These are phyloP conservation scores for Xylaria sp. DNA, from an alignment of 2,329 filamentous ascomycete species.

Conservation along the genomic window DNA sequence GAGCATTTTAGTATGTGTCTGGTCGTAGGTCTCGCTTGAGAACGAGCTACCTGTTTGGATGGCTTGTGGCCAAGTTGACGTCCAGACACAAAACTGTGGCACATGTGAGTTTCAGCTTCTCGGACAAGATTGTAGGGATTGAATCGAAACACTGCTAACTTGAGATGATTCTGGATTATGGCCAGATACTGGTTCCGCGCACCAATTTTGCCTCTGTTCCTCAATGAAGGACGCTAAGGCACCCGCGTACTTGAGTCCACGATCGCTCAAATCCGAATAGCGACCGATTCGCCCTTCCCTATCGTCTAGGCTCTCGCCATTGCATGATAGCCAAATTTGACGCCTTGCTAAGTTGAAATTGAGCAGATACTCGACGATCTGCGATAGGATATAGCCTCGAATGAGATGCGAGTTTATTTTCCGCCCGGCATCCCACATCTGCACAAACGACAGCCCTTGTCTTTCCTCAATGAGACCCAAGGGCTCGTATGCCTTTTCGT, in stretches of 20 bases:
- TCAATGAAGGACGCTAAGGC: constrained; percentile 28
- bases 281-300: constrained; percentile 27
- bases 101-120: background rate
- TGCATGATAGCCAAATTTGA: constrained; percentile 33
- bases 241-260: constrained; percentile 22
- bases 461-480: constrained; percentile 28
- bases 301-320: constrained; percentile 31
- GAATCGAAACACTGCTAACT: background rate
- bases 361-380: constrained; percentile 36
- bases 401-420: constrained; percentile 35
- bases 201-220: constrained; percentile 25
- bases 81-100: constrained; percentile 30
- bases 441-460: constrained; percentile 32
- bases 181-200: constrained; percentile 20
- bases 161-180: constrained; percentile 22
- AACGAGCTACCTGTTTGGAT: constrained; percentile 31
- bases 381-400: constrained; percentile 32
- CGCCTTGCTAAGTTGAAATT: constrained; percentile 33
- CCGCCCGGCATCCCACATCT: constrained; percentile 32
- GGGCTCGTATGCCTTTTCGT: constrained; percentile 33
- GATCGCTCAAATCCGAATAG: constrained; percentile 30
- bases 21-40: constrained; percentile 21
- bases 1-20: constrained; percentile 33
- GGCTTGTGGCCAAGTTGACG: constrained; percentile 35
- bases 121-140: too few species aligned